These are phyloP conservation scores for Balakata baccata DNA, from an alignment of 345 rosid genomes.

Conservation along the genomic window DNA sequence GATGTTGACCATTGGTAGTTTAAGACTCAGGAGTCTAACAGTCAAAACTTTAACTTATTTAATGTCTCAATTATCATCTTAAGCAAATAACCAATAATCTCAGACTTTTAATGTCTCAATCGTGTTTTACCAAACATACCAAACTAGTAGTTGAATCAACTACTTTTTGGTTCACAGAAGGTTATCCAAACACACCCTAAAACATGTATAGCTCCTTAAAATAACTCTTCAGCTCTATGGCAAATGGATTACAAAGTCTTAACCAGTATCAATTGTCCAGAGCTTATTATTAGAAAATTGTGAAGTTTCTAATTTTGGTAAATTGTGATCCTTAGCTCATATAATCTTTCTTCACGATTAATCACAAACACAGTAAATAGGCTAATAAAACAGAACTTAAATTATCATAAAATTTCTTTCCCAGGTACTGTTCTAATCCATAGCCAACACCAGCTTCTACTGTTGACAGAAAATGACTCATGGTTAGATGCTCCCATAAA, in stretches of 20 bases:
- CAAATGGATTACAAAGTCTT: not conserved
- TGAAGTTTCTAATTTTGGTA: conserved; percentile 2
- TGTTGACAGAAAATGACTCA: conserved; percentile 61
- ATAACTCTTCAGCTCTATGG: not conserved
- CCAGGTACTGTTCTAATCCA: conserved; percentile 26
- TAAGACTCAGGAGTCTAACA: not conserved
- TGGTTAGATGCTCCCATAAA: conserved; percentile 36
- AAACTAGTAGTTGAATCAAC: not conserved
- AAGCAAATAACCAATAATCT: not conserved
- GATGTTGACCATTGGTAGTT: not conserved
- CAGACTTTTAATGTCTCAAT: no score
- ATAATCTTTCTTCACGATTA: not conserved
- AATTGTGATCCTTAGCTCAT: not conserved
- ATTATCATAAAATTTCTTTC: conserved; percentile 16
- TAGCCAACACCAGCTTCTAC: conserved; percentile 34
- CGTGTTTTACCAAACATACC: not conserved
- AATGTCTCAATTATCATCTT: not conserved
- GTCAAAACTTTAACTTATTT: not conserved
- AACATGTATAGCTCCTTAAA: not conserved
- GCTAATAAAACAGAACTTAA: not conserved
- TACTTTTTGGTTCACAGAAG: not conserved
- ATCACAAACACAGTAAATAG: conserved; percentile 1
- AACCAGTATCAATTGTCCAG: no score
- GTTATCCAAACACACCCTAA: not conserved
- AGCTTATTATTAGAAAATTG: not conserved